These are phyloP conservation scores for Russula griseocarnosa DNA, from an alignment of 768 basidiomycete species.

Conservation along the genomic window DNA sequence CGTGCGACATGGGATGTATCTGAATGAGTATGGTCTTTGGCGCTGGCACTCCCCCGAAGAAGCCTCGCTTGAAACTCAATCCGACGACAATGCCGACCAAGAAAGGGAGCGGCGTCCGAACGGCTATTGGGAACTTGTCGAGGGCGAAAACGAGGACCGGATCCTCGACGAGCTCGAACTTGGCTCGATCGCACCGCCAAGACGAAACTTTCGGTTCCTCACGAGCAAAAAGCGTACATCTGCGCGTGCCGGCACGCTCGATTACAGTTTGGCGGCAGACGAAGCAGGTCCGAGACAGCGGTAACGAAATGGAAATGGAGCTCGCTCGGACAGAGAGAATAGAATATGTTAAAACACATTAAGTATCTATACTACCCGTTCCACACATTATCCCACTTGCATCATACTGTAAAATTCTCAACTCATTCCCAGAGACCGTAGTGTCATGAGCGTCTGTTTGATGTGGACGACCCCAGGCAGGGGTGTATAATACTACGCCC, in stretches of 20 bases:
- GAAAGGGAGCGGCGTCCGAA: too few species aligned
- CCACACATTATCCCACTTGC: neutral
- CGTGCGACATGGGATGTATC: slow-evolving; percentile 41
- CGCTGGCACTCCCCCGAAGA: slow-evolving; percentile 39
- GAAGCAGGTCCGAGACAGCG: neutral
- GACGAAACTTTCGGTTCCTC: slow-evolving; percentile 28
- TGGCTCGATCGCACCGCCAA: slow-evolving; percentile 18
- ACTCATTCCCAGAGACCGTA: neutral
- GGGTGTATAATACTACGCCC: too few species aligned
- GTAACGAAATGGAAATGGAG: neutral
- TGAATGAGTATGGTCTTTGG: slow-evolving; percentile 68
- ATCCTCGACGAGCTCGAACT: slow-evolving; percentile 25
- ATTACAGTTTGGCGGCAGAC: neutral
- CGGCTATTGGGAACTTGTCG: slow-evolving; percentile 27
- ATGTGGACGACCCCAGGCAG: too few species aligned
- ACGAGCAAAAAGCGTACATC: slow-evolving; percentile 8
- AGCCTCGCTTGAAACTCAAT: neutral
- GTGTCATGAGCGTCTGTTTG: too few species aligned
- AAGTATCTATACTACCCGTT: neutral
- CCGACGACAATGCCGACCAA: neutral
- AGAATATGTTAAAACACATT: neutral
- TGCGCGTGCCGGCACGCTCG: slow-evolving; percentile 13
- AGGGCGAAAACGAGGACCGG: slow-evolving; percentile 22
- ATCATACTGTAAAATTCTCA: neutral
- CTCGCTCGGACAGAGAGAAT: neutral